Base-by-base conservation (phyloP, 495 filamentous ascomycete genomes). In the Chaetomium cochliodes region DNA sequence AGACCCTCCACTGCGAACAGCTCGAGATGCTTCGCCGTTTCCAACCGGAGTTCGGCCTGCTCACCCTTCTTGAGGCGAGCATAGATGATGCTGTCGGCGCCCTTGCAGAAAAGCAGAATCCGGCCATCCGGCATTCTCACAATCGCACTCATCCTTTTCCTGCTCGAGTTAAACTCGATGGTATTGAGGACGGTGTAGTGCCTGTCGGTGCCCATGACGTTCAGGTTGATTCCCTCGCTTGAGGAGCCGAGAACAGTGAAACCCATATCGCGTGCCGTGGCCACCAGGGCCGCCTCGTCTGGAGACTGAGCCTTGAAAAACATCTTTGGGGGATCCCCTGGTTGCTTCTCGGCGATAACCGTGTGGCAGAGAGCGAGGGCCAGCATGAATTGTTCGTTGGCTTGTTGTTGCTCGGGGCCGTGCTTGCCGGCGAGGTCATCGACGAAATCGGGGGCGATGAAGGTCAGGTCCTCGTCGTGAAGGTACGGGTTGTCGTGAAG, bases 81-180 rank as follows among this genome's bases (percentile, higher is more conserved):
- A 75, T 97, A 99, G 68, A 99, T 98, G 61, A 98, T 88, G 70
- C 91, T 97, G 73, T 99, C 96, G 22, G 96, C 96, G 55, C 96
- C 96, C 76, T 99, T 99, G 81, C 96, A 99, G 74, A 96, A 96
- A 0, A 99, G 85, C 30, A 93, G 81, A 57, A 99, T 97, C 65
- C 84, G 88, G 44, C 92, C 92, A 71, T 97, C 87, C 5, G 96
- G 96, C 93, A 98, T 98, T 62, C 88, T 86, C 49, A 99, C 88
- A 64, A 99, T 97, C 1, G 94, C 90, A 76, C 96, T 98, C 96
- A 99, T 99, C 62, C 96, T 87, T 76, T 99, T 99, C 69, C 96
- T 83, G 9, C 91, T 88, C 4, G 94, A 98, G 77, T 98, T 98
- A 81, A 99, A 99, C 73, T 99, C 96, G 46, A 99, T 85, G 6